phyloP scores from a whole-genome alignment of 108 stramenopile genomes.

The Phaeodactylum tricornutum region DNA sequence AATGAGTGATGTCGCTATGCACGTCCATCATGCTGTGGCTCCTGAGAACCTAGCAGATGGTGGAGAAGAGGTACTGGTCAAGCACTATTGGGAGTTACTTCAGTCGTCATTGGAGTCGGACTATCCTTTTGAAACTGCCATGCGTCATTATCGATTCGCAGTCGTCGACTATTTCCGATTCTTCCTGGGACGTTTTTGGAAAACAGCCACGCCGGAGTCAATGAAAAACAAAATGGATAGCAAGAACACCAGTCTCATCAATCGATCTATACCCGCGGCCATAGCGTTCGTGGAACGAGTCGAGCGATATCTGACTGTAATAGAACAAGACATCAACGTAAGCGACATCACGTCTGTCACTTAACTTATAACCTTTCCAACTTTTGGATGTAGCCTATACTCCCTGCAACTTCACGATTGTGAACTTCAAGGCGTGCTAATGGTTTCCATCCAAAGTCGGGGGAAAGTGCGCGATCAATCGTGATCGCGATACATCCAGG shows the following conservation, averaged over 20 bases:
- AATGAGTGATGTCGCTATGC: conserved; percentile 75
- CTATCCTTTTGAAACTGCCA: conserved; percentile 40
- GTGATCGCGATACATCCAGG: conserved; percentile 55
- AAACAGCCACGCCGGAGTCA: conserved; percentile 30
- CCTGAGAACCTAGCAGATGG: conserved; percentile 41
- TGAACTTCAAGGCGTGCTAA: conserved; percentile 62
- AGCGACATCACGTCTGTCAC: neutral
- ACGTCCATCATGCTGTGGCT: conserved; percentile 56
- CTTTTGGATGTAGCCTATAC: conserved; percentile 55
- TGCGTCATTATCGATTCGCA: conserved; percentile 59
- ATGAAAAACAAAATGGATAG: conserved; percentile 45
- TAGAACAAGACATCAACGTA: conserved; percentile 49
- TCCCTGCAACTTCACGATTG: conserved; percentile 59
- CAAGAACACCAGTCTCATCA: conserved; percentile 55
- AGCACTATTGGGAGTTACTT: conserved; percentile 35
- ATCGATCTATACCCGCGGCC: conserved; percentile 53
- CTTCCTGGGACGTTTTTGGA: conserved; percentile 48
- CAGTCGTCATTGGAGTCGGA: conserved; percentile 17
- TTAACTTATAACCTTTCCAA: neutral
- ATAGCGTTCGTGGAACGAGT: conserved; percentile 48
- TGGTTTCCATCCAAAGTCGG: conserved; percentile 52
- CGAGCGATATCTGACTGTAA: conserved; percentile 33
- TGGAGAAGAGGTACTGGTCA: conserved; percentile 42
- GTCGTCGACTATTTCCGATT: conserved; percentile 60
- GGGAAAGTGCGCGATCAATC: conserved; percentile 61